Base-by-base conservation (phyloP, 371 early-diverging fungal genomes). In the Syncephalastrum contaminatum region DNA sequence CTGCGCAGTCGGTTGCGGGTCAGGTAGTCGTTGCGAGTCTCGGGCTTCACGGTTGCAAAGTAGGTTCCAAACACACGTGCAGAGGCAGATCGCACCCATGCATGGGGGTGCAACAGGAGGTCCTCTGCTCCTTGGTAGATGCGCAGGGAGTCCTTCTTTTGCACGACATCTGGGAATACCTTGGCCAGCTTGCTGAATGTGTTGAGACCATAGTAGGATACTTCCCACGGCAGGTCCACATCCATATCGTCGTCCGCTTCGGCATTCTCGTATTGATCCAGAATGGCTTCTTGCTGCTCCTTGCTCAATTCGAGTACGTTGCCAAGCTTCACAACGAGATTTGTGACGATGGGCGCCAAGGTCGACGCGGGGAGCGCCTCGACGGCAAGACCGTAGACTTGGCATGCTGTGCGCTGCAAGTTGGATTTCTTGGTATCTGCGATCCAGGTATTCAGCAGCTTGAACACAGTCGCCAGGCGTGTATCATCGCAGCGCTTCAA, bases 71-170 rank as follows among this genome's bases (percentile, higher is more conserved):
- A 75, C 6, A 95, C 66, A 49, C 91, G 77, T 6, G 85, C 77
- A 3, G 88, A 63, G 14, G 90, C 74, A 13, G 85, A 63, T 14
- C 95, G 88, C 36, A 95, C 81, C 97, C 96, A 98, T 4, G 86
- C 67, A 53, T 97, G 97, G 10, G 96, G 97, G 62, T 94, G 88
- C 15, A 87, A 44, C 39, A 91, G 67, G 60, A 86, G 81, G 30
- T 75, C 70, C 25, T 76, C 73, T 14, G 88, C 70, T 50, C 77
- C 54, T 12, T 63, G 70, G 92, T 91, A 92, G 20, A 85, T 49
- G 3, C 69, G 51, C 5, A 70, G 64, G 2, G 75, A 67, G 16
- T 72, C 70, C 7, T 46, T 49, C 4, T 73, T 62, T 51, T 84
- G 74, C 20, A 80, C 68, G 16, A 79, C 48, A 13, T 74, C 68